Base-by-base conservation (phyloP, 257 asterid genomes). In the Solanum habrochaites region DNA sequence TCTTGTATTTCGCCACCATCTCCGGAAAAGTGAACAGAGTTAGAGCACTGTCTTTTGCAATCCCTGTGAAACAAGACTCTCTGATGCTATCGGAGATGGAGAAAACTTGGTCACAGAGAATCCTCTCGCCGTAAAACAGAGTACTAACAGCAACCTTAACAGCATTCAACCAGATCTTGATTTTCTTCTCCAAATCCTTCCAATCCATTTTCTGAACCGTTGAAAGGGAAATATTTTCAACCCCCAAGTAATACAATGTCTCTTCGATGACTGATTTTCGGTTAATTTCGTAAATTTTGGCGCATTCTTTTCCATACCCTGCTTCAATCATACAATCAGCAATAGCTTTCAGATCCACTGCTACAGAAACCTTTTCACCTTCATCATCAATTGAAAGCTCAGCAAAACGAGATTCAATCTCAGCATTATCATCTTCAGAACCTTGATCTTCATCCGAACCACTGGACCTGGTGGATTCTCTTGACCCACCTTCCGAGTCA, bases 191-290 rank as follows among this genome's bases (percentile, higher is more conserved):
- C 23, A 94, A 85, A 74, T 67, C 87, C 3, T 91, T 86, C 99
- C 99, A 96, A 1, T 93, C 97, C 93, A 93, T 89, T 52, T 95
- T 96, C 88, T 92, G 98, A 88, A 96, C 89, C 83, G 93, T 93
- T 6, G 95, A 88, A 7, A 29, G 67, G 74, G 77, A 91, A 83
- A 90, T 37, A 35, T 91, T 93, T 70, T 95, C 96, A 45, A 96
- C 91, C 58, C 96, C 98, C 40, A 96, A 81, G 72, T 90, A 88
- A 72, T 94, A 91, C 66, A 96, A n/a, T 47, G 95, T 82, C 92
- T 96, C 99, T 42, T 96, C 98, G 13, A 95, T 85, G 1, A 95
- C 91, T 40, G 99, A 96, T 88, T 90, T 93, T 20, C 99, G 89
- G 37, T 91, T 88, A 52, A 93, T 82, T 56, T 90, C 90, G 91